Percentiles rank a stretch among this genome's conserved stretches.
Conservation (phyloP, 352 stramenopile species). For the Globisporangium paroecandrum region DNA sequence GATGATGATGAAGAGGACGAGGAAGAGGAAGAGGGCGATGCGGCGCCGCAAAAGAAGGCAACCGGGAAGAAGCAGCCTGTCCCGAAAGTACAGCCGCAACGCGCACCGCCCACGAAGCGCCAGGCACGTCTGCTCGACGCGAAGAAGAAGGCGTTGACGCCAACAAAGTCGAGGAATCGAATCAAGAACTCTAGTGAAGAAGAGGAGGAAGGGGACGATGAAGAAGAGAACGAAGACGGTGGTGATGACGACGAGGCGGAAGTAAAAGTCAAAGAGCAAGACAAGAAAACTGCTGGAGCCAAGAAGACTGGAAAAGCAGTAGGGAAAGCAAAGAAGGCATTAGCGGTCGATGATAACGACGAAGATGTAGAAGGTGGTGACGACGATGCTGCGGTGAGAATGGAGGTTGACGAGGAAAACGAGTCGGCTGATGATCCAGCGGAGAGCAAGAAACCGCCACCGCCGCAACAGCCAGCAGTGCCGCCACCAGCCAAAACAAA, state of each 20-base stretch:
- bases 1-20: slow-evolving; percentile 24
- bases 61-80: slow-evolving; percentile 23
- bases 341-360: slow-evolving; percentile 19
- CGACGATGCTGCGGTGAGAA: slow-evolving; percentile 10
- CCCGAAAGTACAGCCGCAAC: slow-evolving; percentile 21
- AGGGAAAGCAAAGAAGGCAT: slow-evolving; percentile 12
- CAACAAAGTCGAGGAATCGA: slow-evolving; percentile 20
- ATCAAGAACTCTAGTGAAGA: slow-evolving; percentile 9
- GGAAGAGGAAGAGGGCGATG: slow-evolving; percentile 19
- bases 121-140: slow-evolving; percentile 18
- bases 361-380: background rate
- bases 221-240: slow-evolving; percentile 14
- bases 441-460: slow-evolving; percentile 16
- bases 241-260: slow-evolving; percentile 5
- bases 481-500: slow-evolving; percentile 6
- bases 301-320: slow-evolving; percentile 3
- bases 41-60: slow-evolving; percentile 30
- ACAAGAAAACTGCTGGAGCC: slow-evolving; percentile 5
- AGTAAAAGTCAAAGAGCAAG: background rate
- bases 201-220: slow-evolving; percentile 25
- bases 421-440: background rate
- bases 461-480: background rate
- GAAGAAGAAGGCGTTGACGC: slow-evolving; percentile 15
- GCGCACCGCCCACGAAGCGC: slow-evolving; percentile 21
- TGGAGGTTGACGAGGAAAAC: slow-evolving; percentile 17